phyloP scores from a whole-genome alignment of 495 filamentous ascomycete genomes.

The Hypoxylon lienhwacheense region DNA sequence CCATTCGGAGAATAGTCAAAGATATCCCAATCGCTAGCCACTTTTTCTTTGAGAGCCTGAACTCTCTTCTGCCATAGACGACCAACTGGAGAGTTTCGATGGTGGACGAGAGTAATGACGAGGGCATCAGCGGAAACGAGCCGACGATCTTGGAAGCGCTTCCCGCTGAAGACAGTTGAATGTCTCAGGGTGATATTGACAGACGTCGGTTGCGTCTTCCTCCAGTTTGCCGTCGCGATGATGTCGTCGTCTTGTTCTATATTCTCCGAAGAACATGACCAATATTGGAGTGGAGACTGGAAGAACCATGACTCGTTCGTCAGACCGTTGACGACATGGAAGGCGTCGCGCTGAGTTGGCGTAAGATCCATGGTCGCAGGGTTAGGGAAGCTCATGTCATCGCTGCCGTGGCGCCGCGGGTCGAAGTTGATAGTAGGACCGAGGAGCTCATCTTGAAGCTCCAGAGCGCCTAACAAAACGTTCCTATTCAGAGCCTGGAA shows the following conservation, averaged over 20 bases:
- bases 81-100: slow-evolving; percentile 58
- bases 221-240: slow-evolving; percentile 64
- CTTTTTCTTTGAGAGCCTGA: slow-evolving; percentile 48
- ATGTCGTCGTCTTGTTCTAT: slow-evolving; percentile 62
- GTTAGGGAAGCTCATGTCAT: slow-evolving; percentile 24
- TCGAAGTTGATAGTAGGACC: slow-evolving; percentile 56
- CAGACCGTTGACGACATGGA: slow-evolving; percentile 55
- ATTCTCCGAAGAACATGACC: slow-evolving; percentile 61
- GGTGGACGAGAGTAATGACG: slow-evolving; percentile 71
- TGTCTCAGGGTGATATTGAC: slow-evolving; percentile 71
- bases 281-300: slow-evolving; percentile 75
- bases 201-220: slow-evolving; percentile 54
- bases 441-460: slow-evolving; percentile 63
- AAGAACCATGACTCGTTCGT: slow-evolving; percentile 62
- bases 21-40: slow-evolving; percentile 56
- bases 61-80: slow-evolving; percentile 60
- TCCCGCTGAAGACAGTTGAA: slow-evolving; percentile 74
- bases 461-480: slow-evolving; percentile 62
- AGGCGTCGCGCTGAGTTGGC: slow-evolving; percentile 47
- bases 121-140: slow-evolving; percentile 70
- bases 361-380: slow-evolving; percentile 39
- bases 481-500: slow-evolving; percentile 67
- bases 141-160: slow-evolving; percentile 62
- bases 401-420: slow-evolving; percentile 41
- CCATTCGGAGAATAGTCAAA: slow-evolving; percentile 58